A percentile compares a stretch with the other conserved stretches of the same genome.
Conservation (phyloP, 441 rosid species). For the Biscutella laevigata region DNA sequence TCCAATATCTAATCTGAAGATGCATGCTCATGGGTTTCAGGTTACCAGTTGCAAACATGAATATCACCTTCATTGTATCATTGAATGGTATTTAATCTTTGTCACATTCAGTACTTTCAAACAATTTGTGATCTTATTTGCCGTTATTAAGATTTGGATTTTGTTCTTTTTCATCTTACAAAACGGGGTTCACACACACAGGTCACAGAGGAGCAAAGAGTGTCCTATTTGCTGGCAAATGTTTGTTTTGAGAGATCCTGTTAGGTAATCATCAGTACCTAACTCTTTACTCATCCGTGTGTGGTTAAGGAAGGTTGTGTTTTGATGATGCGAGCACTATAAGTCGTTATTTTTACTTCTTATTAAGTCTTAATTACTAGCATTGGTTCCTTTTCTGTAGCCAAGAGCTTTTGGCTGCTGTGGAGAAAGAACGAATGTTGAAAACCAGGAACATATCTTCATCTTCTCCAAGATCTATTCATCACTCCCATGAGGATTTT, state of each 20-base stretch:
- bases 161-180: not conserved
- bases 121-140: not conserved
- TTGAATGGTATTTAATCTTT: constrained; percentile 49
- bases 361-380: not conserved
- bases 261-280: constrained; percentile 40
- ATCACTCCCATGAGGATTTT: constrained; percentile 31
- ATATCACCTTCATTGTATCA: constrained; percentile 88
- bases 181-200: constrained; percentile 21
- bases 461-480: constrained; percentile 20
- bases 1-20: not conserved
- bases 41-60: constrained; percentile 83
- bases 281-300: no score
- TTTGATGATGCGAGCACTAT: not conserved
- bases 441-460: constrained; percentile 40
- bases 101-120: not conserved
- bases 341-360: not conserved
- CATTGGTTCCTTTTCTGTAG: constrained; percentile 24
- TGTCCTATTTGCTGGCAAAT: constrained; percentile 87
- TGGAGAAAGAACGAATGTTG: constrained; percentile 46
- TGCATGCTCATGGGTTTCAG: constrained; percentile 29
- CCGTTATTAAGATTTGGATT: not conserved
- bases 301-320: not conserved
- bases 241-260: constrained; percentile 57
- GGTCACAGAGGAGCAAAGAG: constrained; percentile 93
- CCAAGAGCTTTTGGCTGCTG: constrained; percentile 75